Conservation (phyloP, 129 eudicot genomes). For the Ambrosia artemisiifolia region DNA sequence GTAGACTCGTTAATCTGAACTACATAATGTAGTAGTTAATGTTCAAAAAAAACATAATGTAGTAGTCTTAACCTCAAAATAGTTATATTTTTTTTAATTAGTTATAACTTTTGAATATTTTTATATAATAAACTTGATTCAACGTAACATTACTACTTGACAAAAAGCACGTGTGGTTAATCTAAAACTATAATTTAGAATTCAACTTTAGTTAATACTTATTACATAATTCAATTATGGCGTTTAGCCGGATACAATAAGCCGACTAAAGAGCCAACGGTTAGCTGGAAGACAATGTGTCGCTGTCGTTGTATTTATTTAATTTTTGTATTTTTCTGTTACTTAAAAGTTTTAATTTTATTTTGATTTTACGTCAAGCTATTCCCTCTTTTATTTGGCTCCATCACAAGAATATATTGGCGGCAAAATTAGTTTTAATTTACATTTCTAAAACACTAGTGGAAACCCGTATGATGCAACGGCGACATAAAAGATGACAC, state of each 20-base stretch:
- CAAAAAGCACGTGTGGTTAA: slow-evolving; percentile 31
- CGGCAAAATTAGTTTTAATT: slow-evolving; percentile 9
- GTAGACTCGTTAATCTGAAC: too few species aligned
- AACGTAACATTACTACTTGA: slow-evolving; percentile 5
- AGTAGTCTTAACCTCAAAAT: too few species aligned
- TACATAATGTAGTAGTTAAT: too few species aligned
- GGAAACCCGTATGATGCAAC: too few species aligned
- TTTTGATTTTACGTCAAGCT: slow-evolving; percentile 23
- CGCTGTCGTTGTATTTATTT: slow-evolving; percentile 1
- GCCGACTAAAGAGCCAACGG: slow-evolving; percentile 11
- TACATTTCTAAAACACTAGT: neutral
- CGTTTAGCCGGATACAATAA: slow-evolving; percentile 19
- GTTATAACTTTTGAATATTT: too few species aligned
- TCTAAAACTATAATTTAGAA: slow-evolving; percentile 6
- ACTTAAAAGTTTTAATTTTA: neutral
- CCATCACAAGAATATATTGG: slow-evolving; percentile 12
- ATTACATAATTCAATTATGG: slow-evolving; percentile 10
- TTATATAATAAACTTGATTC: neutral
- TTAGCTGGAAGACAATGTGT: slow-evolving; percentile 37
- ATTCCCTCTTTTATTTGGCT: neutral
- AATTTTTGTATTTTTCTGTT: neutral
- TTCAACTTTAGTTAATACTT: neutral
- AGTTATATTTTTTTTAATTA: too few species aligned
- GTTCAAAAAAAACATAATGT: too few species aligned
- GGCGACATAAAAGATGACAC: too few species aligned